Base-by-base conservation (phyloP, 805 yeast genomes). In the Kluyveromyces aestuarii region DNA sequence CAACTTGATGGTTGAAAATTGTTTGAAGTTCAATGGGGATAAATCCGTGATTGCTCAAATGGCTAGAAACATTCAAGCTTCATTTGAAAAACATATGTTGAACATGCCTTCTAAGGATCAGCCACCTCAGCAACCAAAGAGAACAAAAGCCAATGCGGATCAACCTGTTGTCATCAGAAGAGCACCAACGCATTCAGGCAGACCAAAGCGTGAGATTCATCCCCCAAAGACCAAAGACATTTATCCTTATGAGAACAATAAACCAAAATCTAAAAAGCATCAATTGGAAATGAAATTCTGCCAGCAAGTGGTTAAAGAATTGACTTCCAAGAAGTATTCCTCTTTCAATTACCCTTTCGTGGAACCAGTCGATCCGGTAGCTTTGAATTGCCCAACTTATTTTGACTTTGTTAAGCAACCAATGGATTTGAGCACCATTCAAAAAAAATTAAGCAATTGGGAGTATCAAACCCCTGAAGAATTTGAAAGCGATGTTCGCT, bases 181-280 rank as follows among this genome's bases (percentile, higher is more conserved):
- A 50, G 95, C 88, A 52, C 80, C 84, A 33, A 73, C 77, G 7
- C 80, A 82, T 21, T 86, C 82, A 46, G 93, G 90, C 30, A 76
- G 99, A 56, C 98, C 98, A 37, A 91, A 91, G 68, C 80, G 99
- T 56, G 93, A 88, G 56, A 88, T 93, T 44, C 97, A 90, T 64
- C 99, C 99, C 2, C 99, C 99, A 47, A 84, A 86, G 62, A 87
- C 96, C 33, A 87, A 87, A 62, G 97, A 93, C 63, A 79, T 90
- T 66, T 67, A 66, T 50, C 95, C 96, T 2, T 88, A 87, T 60
- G 96, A 89, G 60, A 81, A 81, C 47, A 51, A 60, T 33, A 61
- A 62, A 47, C 99, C 99, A 42, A 79, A 95, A 55, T 87, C 87
- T 69, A 90, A 91, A 77, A 91, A 88, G 72, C 81, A 74, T 62